Evolutionary conservation across 2,329 filamentous ascomycete species (phyloP), one percentile per base, ranked within the genome.

Genomic region (Aureobasidium leucospermi): DNA sequence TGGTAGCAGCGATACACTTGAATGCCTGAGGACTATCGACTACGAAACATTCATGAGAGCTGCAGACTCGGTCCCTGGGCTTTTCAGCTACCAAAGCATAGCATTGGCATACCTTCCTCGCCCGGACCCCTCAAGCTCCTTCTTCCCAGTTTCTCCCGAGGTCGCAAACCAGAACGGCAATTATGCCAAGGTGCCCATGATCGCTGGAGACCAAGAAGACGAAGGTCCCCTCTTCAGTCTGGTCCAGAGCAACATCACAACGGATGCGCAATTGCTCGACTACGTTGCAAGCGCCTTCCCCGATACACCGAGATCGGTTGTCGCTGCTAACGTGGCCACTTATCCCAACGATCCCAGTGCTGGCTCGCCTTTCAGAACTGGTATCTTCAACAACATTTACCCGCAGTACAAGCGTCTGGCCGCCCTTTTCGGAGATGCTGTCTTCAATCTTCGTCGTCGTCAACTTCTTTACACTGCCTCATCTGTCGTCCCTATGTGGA

Each of bases 401-500:
- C 87, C 89, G 0, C 82, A 89, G 64, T 92, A 85, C 78, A 93
- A 92, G 73, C 86, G 87, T 13, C 75, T 90, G 0, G 85, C 87
- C 1, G 88, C 89, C 38, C 82, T 93, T 31, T 75, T 92, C 0
- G 89, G 89, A 13, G 89, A 94, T 68, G 67, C 90, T 0, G 82
- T 82, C 1, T 93, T 94, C 73, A 92, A 86, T 0, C 77, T 94
- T 0, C 82, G 84, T 0, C 83, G 89, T 1, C 84, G 89, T 15
- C 62, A 79, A 5, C 85, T 89, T 70, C 80, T 94, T 23, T 68
- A 78, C 11, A 60, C 67, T 0, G 71, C 82, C 1, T 67, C 70
- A 0, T 58, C 73, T 1, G 73, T 75, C 11, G 82, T 90, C 0
- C 84, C 85, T 0, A 75, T 78, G 1, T 94, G 88, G 88, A 89